phyloP scores from a whole-genome alignment of 805 yeast species.

The Zygosaccharomyces pseudorouxii region DNA sequence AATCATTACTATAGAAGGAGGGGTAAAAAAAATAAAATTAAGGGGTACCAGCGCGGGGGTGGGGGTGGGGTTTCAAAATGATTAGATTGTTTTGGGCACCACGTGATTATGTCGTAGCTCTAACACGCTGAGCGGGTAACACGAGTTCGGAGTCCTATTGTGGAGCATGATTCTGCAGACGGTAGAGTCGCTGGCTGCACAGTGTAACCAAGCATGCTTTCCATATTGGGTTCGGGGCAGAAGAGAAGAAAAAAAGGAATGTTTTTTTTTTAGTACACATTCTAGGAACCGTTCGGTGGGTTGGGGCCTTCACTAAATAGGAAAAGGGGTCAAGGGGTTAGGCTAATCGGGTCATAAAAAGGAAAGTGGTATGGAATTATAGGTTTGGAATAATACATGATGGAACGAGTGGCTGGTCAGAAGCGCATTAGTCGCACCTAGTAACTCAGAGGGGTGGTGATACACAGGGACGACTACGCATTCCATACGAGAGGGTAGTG shows the following conservation, averaged over 20 bases:
- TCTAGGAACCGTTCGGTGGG: not conserved
- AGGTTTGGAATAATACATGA: no score
- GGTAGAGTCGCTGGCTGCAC: not conserved
- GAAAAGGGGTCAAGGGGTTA: not conserved
- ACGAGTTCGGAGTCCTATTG: not conserved
- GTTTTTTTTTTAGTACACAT: not conserved
- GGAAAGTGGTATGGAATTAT: no score
- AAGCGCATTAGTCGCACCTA: no score
- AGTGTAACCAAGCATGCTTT: no score
- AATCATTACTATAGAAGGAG: not conserved
- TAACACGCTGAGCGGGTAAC: not conserved
- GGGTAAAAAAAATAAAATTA: no score
- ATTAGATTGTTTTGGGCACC: not conserved
- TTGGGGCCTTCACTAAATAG: not conserved
- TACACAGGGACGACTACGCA: no score
- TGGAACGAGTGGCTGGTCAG: no score
- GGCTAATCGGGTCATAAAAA: no score
- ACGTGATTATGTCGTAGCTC: not conserved
- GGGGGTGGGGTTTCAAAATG: not conserved
- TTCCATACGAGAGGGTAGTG: no score
- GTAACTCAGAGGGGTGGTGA: no score
- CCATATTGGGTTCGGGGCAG: not conserved
- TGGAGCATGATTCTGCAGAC: not conserved
- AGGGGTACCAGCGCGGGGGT: no score
- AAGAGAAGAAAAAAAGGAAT: not conserved